phyloP scores from a whole-genome alignment of 2,329 filamentous ascomycete genomes.

The Arthrobotrys sphaeroides region DNA sequence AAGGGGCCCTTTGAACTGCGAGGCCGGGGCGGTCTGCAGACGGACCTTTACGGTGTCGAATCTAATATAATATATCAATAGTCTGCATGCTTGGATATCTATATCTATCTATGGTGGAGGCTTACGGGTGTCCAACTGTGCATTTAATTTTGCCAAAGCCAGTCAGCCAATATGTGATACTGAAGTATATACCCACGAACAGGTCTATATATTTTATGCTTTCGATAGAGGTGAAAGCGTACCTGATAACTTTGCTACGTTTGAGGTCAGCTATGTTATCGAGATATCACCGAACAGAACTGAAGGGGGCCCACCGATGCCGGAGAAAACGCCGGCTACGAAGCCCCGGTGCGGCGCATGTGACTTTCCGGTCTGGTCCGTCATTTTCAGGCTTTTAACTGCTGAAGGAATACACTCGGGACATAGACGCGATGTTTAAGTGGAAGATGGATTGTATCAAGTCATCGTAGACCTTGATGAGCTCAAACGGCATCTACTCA shows the following conservation, averaged over 20 bases:
- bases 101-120: background rate
- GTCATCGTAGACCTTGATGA: too few relatives aligned
- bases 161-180: too few relatives aligned
- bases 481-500: too few relatives aligned
- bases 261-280: too few relatives aligned
- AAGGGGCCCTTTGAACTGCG: constrained; percentile 84
- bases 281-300: background rate
- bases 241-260: constrained; percentile 52
- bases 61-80: constrained; percentile 60
- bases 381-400: too few relatives aligned
- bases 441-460: too few relatives aligned
- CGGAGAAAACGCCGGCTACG: constrained; percentile 93
- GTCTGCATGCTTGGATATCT: background rate
- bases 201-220: background rate
- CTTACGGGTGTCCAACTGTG: constrained; percentile 70
- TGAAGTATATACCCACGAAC: background rate
- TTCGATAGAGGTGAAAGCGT: background rate
- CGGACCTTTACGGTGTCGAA: constrained; percentile 99
- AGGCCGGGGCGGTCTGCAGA: constrained; percentile 80
- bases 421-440: too few relatives aligned
- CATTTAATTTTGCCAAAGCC: too few relatives aligned
- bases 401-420: too few relatives aligned
- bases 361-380: constrained; percentile 53
- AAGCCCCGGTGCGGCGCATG: constrained; percentile 88
- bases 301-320: constrained; percentile 78